Evolutionary conservation across 305 asterid species (phyloP), one percentile per base, ranked within the genome.

Genomic region (Fraxinus latifolia): DNA sequence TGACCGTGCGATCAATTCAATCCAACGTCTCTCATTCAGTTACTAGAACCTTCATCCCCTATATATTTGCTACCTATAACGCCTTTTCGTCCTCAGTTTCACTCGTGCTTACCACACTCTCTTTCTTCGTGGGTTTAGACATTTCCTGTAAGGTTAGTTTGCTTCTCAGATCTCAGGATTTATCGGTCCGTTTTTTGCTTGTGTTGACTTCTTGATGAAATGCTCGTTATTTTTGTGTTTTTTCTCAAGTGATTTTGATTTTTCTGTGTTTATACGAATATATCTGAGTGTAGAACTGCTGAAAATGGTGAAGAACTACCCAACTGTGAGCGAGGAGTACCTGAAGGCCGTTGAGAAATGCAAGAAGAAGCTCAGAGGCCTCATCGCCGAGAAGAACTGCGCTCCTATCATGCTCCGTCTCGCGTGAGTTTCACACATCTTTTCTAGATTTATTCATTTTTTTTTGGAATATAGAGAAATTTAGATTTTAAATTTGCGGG

Each of bases 361-460:
- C 85, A 92, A 89, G 93, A 94, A 84, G 91, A 94, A 94, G 92
- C 93, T 95, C 9, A 92, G 97, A 82, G 98, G 93, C 3, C 82
- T 95, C 79, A 95, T 95, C 77, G 94, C 97, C n/a, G 98, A 91
- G 90, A 95, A 95, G 89, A 89, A 91, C 79, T 94, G 99, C 55
- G 97, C 98, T 83, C 98, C 99, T 1, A 34, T 95, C 80, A 93
- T 95, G 98, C 96, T 95, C 80, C 97, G 99, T 4, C 88, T 94
- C 21, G 98, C 93, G 99, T 94, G 86, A 81, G 92, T 70, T 79
- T 47, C 77, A 1, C 17, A 11, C 31, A 11, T 3, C 47, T 17
- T 74, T 81, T 8, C 72, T 68, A 2, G 44, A 42, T 81, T 71
- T 65, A 7, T 4, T 33, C 32, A 60, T 1, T 23, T 67, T 27